Percentiles rank a stretch among this genome's conserved stretches.
phyloP scores from a whole-genome alignment of 2,329 filamentous ascomycete genomes.

The Venturia nashicola region DNA sequence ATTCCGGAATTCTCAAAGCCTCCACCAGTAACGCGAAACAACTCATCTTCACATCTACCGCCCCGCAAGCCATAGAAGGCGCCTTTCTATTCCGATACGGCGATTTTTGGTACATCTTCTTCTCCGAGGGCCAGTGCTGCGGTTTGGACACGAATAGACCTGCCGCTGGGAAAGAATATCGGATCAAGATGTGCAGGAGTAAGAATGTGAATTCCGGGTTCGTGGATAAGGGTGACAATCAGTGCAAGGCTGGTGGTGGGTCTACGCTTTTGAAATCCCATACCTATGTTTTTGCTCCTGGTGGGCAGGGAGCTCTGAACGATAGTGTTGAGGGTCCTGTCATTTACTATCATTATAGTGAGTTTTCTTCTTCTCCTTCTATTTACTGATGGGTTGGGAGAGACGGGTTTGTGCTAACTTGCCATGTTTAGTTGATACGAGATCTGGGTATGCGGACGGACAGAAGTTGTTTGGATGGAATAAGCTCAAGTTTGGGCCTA shows the following conservation, averaged over 20 bases:
- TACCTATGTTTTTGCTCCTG: constrained; percentile 50
- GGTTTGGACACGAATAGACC: constrained; percentile 41
- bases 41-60: constrained; percentile 41
- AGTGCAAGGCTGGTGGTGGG: constrained; percentile 46
- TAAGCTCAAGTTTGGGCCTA: constrained; percentile 32
- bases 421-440: constrained; percentile 31
- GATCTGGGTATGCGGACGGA: constrained; percentile 38
- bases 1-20: constrained; percentile 19
- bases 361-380: constrained; percentile 10
- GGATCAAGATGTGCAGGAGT: constrained; percentile 52
- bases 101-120: constrained; percentile 53
- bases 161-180: constrained; percentile 49
- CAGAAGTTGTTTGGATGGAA: constrained; percentile 43
- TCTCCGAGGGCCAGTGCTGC: constrained; percentile 49
- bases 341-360: constrained; percentile 50
- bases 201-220: constrained; percentile 40
- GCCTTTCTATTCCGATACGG: constrained; percentile 43
- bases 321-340: constrained; percentile 39
- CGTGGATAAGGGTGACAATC: constrained; percentile 40
- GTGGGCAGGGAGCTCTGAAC: constrained; percentile 48
- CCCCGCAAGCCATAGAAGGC: constrained; percentile 44
- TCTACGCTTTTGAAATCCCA: constrained; percentile 49
- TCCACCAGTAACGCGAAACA: constrained; percentile 20
- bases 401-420: neutral
- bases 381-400: neutral